Percentiles rank a stretch among this genome's conserved stretches.
Conservation (phyloP, 495 filamentous ascomycete species). For the Lentithecium fluviatile region DNA sequence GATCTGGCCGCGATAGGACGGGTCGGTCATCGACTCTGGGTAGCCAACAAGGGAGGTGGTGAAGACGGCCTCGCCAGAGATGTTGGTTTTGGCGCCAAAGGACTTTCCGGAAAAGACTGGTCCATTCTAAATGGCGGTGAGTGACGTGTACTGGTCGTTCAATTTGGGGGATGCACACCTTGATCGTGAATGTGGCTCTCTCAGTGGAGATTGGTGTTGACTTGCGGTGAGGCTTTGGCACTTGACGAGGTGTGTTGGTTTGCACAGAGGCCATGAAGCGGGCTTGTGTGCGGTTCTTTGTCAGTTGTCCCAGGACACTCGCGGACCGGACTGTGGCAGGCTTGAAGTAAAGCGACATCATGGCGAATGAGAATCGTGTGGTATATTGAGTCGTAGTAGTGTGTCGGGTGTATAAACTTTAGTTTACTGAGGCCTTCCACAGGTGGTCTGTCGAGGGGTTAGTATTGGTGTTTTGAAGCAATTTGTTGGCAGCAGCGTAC, state of each 20-base stretch:
- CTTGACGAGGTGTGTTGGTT: slow-evolving; percentile 61
- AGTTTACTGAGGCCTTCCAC: slow-evolving; percentile 91
- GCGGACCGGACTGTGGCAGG: slow-evolving; percentile 53
- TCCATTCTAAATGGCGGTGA: slow-evolving; percentile 58
- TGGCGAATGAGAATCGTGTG: slow-evolving; percentile 46
- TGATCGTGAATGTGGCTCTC: slow-evolving; percentile 91
- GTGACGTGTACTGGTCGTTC: slow-evolving; percentile 5
- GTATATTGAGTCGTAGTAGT: slow-evolving; percentile 23
- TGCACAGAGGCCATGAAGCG: slow-evolving; percentile 71
- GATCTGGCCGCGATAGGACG: slow-evolving; percentile 98
- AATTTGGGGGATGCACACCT: slow-evolving; percentile 50
- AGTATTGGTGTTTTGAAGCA: slow-evolving; percentile 28
- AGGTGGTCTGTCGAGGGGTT: slow-evolving; percentile 71
- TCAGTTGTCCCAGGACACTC: slow-evolving; percentile 56
- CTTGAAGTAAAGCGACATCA: slow-evolving; percentile 69
- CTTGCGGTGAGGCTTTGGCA: slow-evolving; percentile 44
- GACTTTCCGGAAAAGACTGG: slow-evolving; percentile 92
- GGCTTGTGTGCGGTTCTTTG: slow-evolving; percentile 51
- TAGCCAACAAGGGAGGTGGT: slow-evolving; percentile 92
- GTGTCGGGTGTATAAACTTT: slow-evolving; percentile 45
- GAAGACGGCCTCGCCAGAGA: slow-evolving; percentile 92
- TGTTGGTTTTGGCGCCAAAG: slow-evolving; percentile 87
- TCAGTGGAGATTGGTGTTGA: slow-evolving; percentile 64
- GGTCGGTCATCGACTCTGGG: slow-evolving; percentile 97
- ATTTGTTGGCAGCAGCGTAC: slow-evolving; percentile 28